These are phyloP conservation scores for Aspergillus uvarum DNA, from an alignment of 2,329 filamentous ascomycete genomes.

Conservation along the genomic window DNA sequence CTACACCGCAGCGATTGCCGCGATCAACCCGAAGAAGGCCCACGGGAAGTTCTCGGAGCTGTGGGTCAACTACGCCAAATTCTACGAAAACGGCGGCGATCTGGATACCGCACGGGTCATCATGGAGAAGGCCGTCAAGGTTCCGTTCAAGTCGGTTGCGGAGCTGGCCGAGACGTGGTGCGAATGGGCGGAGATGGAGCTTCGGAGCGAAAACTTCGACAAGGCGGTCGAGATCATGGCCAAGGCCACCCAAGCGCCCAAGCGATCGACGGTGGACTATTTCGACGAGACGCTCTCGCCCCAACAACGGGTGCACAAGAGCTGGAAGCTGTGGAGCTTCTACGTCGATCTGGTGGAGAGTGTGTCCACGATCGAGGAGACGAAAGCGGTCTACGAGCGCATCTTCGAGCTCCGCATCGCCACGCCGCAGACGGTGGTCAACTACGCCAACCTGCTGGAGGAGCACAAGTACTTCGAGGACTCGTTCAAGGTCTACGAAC, in stretches of 20 bases:
- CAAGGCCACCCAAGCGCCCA: slow-evolving; percentile 94
- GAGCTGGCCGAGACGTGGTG: slow-evolving; percentile 99
- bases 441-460: slow-evolving; percentile 93
- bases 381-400: slow-evolving; percentile 88
- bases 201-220: slow-evolving; percentile 94
- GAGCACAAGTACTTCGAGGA: slow-evolving; percentile 96
- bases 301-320: slow-evolving; percentile 96
- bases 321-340: slow-evolving; percentile 99
- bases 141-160: slow-evolving; percentile 95
- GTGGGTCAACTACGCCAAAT: slow-evolving; percentile 95
- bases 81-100: slow-evolving; percentile 88
- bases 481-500: slow-evolving; percentile 95
- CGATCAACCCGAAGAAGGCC: slow-evolving; percentile 91
- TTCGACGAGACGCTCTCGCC: slow-evolving; percentile 93
- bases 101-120: slow-evolving; percentile 83
- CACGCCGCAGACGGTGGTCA: slow-evolving; percentile 96
- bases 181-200: slow-evolving; percentile 97
- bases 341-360: slow-evolving; percentile 98
- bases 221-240: slow-evolving; percentile 94
- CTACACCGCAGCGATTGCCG: slow-evolving; percentile 89
- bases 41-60: slow-evolving; percentile 90
- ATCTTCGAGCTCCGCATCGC: slow-evolving; percentile 98
- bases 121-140: slow-evolving; percentile 96
- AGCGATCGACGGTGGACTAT: slow-evolving; percentile 97
- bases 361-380: slow-evolving; percentile 86